Base-by-base conservation (phyloP, 2,329 filamentous ascomycete species). In the Talaromyces sp. region DNA sequence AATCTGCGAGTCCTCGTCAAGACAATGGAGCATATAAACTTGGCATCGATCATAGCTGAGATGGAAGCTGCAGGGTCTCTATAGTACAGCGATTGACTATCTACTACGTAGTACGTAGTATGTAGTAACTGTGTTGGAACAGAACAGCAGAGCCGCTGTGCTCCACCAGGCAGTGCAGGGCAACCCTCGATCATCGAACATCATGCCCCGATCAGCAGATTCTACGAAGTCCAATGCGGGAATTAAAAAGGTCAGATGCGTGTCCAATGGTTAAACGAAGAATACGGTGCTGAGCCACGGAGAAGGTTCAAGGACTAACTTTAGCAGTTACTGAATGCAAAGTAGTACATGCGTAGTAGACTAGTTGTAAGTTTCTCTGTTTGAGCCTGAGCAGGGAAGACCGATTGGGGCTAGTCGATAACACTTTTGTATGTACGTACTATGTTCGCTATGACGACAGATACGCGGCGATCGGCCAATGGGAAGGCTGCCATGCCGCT, bases 111-210 rank as follows among this genome's bases (percentile, higher is more conserved):
- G n/a, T n/a, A n/a, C n/a, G n/a, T n/a, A n/a, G n/a, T n/a, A n/a
- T n/a, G n/a, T n/a, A n/a, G n/a, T n/a, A n/a, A n/a, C n/a, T n/a
- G n/a, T n/a, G n/a, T n/a, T n/a, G 28, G 6, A 28, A 28, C 1
- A 44, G 42, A 23, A 18, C 31, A 35, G 18, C 50, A 37, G 50
- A 21, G 31, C 50, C 28, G 31, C 31, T 31, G 40, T 23, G 50
- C 18, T 54, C 50, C 50, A 37, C 50, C 31, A 35, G 50, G 50
- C 50, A 54, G 50, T 54, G 50, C 50, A 54, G 31, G 31, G 48
- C 48, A 35, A 52, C 42, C 4, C 5, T 44, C 40, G 28, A 28
- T 28, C n/a, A 12, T 21, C 21, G 21, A 25, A 7, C 44, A 50
- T 12, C 25, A 33, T 52, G 12, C 28, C 50, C 21, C 4, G 31